Evolutionary conservation across 2,329 filamentous ascomycete species (phyloP).

Genomic region (Talaromyces sp.): DNA sequence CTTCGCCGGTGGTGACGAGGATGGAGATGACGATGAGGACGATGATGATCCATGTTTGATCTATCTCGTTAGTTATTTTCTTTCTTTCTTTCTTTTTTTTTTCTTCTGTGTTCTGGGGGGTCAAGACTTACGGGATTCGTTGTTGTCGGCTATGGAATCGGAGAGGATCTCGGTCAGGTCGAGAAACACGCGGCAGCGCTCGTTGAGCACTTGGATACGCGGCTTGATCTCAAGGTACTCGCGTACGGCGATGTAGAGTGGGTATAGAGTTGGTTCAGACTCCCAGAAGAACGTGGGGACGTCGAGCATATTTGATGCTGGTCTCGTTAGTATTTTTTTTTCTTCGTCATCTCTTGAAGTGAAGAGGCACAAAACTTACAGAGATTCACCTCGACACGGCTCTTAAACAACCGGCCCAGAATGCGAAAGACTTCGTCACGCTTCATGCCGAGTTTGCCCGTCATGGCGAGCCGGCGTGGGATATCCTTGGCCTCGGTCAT

Average conservation of each 20-base stretch:
- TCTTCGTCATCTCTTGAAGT: background rate
- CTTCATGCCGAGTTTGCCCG: constrained; percentile 85
- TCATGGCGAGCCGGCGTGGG: constrained; percentile 79
- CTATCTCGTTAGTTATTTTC: constrained; percentile 20
- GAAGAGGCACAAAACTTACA: constrained; percentile 55
- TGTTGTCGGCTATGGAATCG: constrained; percentile 85
- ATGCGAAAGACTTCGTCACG: constrained; percentile 89
- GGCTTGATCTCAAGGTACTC: constrained; percentile 97
- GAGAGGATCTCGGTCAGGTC: constrained; percentile 93
- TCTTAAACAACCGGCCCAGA: constrained; percentile 83
- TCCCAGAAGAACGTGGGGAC: constrained; percentile 99
- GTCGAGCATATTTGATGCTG: constrained; percentile 91
- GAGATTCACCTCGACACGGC: constrained; percentile 91
- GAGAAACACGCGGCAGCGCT: constrained; percentile 91
- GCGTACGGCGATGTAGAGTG: constrained; percentile 86
- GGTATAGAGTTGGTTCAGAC: constrained; percentile 87
- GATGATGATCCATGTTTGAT: constrained; percentile 97
- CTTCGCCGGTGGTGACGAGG: constrained; percentile 82
- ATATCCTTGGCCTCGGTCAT: constrained; percentile 92
- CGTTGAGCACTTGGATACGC: constrained; percentile 93
- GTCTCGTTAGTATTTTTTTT: background rate
- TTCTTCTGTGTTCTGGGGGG: background rate
- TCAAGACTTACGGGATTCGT: constrained; percentile 65
- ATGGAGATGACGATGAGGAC: constrained; percentile 88
- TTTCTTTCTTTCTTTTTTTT: background rate